Percentiles rank a stretch among this genome's conserved stretches.
phyloP scores from a whole-genome alignment of 2,329 filamentous ascomycete genomes.

The Trichoderma sp. region DNA sequence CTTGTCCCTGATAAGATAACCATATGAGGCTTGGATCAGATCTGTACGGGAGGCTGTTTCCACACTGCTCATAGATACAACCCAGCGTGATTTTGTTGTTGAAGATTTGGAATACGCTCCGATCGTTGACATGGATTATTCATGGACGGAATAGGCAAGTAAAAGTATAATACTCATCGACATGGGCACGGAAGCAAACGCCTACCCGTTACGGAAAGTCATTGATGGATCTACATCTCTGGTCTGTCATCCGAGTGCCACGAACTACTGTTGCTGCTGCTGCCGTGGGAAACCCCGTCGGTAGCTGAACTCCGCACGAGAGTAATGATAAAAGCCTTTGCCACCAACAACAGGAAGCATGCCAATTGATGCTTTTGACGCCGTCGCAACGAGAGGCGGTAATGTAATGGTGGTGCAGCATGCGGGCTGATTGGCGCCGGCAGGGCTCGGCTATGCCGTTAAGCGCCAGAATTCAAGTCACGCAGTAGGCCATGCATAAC shows the following conservation, averaged over 20 bases:
- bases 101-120: background rate
- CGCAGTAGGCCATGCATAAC: background rate
- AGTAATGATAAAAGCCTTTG: background rate
- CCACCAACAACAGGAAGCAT: background rate
- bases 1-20: background rate
- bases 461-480: constrained; percentile 7
- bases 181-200: background rate
- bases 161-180: background rate
- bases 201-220: background rate
- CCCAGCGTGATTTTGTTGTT: background rate
- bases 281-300: background rate
- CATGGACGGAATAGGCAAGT: background rate
- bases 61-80: background rate
- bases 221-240: background rate
- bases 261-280: background rate
- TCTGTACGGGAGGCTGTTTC: background rate
- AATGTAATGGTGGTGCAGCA: background rate
- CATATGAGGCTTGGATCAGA: background rate
- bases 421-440: constrained; percentile 9
- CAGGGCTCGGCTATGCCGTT: background rate
- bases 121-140: background rate
- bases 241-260: background rate
- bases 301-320: background rate
- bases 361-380: background rate
- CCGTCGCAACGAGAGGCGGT: background rate